Evolutionary conservation across 768 basidiomycete genomes (phyloP).

Genomic region (Tephrocybe sp.): DNA sequence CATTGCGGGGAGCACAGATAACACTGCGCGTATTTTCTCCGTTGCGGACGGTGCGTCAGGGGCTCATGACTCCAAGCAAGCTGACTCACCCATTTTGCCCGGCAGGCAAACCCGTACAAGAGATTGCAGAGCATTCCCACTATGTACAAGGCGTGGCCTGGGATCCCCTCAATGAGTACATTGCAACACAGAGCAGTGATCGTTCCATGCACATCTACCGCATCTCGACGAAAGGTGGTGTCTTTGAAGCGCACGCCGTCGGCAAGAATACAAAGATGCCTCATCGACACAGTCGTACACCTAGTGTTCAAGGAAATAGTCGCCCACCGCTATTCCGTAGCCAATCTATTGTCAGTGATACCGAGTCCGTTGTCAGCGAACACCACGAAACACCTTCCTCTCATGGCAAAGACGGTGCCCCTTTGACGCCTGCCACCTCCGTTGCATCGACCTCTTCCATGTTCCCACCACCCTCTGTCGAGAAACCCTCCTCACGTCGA

Average conservation of each 20-base stretch:
- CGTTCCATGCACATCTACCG: slow-evolving; percentile 94
- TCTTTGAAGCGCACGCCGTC: slow-evolving; percentile 85
- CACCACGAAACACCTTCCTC: slow-evolving; percentile 33
- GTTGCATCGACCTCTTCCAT: slow-evolving; percentile 67
- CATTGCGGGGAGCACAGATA: slow-evolving; percentile 96
- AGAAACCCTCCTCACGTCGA: slow-evolving; percentile 52
- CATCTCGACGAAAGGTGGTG: slow-evolving; percentile 74
- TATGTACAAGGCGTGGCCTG: slow-evolving; percentile 99
- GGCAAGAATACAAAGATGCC: slow-evolving; percentile 83
- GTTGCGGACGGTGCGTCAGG: slow-evolving; percentile 60
- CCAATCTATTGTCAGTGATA: slow-evolving; percentile 74
- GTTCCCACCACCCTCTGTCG: slow-evolving; percentile 68
- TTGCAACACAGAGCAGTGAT: slow-evolving; percentile 96
- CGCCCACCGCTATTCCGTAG: slow-evolving; percentile 63
- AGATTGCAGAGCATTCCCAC: slow-evolving; percentile 92
- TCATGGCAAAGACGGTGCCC: slow-evolving; percentile 33
- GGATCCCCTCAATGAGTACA: slow-evolving; percentile 96
- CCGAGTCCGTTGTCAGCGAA: slow-evolving; percentile 57
- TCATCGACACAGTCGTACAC: slow-evolving; percentile 67
- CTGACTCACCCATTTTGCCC: slow-evolving; percentile 6
- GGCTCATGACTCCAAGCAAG: neutral
- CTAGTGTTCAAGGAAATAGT: slow-evolving; percentile 50
- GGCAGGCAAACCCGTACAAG: slow-evolving; percentile 80
- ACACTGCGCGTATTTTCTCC: slow-evolving; percentile 83
- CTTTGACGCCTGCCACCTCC: slow-evolving; percentile 65